Evolutionary conservation across 345 rosid genomes (phyloP).

Genomic region (Sisymbrium altissimum): DNA sequence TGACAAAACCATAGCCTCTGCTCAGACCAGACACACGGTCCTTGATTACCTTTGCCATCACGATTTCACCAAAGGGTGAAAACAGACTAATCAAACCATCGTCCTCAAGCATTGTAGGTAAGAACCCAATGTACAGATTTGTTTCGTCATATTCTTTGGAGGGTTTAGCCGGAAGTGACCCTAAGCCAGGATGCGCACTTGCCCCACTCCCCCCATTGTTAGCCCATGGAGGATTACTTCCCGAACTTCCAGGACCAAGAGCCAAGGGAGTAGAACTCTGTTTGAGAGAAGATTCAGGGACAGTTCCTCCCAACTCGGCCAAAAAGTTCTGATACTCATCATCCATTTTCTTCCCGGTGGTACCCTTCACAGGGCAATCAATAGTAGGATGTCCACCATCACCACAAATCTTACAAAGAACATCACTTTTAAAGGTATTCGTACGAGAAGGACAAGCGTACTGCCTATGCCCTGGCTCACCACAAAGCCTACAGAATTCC

Average conservation of each 20-base stretch:
- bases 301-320: slow-evolving; percentile 87
- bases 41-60: slow-evolving; percentile 96
- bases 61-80: slow-evolving; percentile 86
- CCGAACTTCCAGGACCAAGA: slow-evolving; percentile 63
- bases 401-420: slow-evolving; percentile 97
- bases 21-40: slow-evolving; percentile 75
- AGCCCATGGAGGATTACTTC: slow-evolving; percentile 90
- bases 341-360: slow-evolving; percentile 96
- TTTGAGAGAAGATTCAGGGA: slow-evolving; percentile 87
- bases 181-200: slow-evolving; percentile 81
- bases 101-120: slow-evolving; percentile 87
- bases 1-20: slow-evolving; percentile 93
- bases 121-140: slow-evolving; percentile 85
- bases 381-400: slow-evolving; percentile 99
- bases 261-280: slow-evolving; percentile 56
- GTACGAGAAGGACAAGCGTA: slow-evolving; percentile 88
- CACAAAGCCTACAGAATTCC: slow-evolving; percentile 87
- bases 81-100: slow-evolving; percentile 82
- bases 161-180: slow-evolving; percentile 57
- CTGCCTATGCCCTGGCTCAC: slow-evolving; percentile 94
- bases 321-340: slow-evolving; percentile 95
- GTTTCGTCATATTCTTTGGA: slow-evolving; percentile 88
- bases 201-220: slow-evolving; percentile 54
- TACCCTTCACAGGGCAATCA: slow-evolving; percentile 95
- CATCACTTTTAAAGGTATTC: slow-evolving; percentile 93